Evolutionary conservation across 345 rosid genomes (phyloP), one percentile per base, ranked within the genome.

Genomic region (Ceriops tagal): DNA sequence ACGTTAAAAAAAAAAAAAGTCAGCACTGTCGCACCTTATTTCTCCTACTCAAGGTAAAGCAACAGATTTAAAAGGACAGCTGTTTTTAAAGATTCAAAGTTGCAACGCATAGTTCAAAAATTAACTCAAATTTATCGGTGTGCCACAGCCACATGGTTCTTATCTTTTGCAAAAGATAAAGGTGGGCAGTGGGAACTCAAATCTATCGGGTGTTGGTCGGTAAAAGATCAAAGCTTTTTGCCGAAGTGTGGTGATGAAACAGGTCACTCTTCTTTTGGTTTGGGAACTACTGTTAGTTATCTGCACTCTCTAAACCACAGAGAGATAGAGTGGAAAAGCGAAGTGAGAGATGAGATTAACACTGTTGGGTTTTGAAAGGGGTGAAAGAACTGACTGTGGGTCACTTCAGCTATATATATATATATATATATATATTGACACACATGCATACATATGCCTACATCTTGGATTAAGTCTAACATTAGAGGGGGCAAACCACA

Each of bases 331-430:
- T 6, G 37, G 24, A 51, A 24, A 71, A 58, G 64, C 51, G 34
- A 27, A 60, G 68, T 32, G 58, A 61, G 21, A 13, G 11, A 18
- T 49, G 67, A 64, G 46, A 24, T 69, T 39, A 34, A 34, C 57
- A 77, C 65, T 77, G 39, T 53, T 34, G 51, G 62, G 62, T 71
- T 69, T 74, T 70, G 61, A 67, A 39, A 73, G 22, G 58, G 28
- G 10, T 65, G 75, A 71, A 66, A 46, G 78, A 81, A 84, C 87
- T 79, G 87, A 84, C 75, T 78, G 86, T 76, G 64, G 82, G 81
- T 87, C 88, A 79, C 77, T 70, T 84, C 90, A 75, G 46, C 72
- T 47, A 53, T 66, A 66, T 69, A 27, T 6, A 27, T 1, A 16
- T 39, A 18, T 18, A 7, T 3, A 28, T 28, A 28, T 28, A 28